Evolutionary conservation across 2,329 filamentous ascomycete species (phyloP).

Genomic region (Aspergillus transmontanensis): DNA sequence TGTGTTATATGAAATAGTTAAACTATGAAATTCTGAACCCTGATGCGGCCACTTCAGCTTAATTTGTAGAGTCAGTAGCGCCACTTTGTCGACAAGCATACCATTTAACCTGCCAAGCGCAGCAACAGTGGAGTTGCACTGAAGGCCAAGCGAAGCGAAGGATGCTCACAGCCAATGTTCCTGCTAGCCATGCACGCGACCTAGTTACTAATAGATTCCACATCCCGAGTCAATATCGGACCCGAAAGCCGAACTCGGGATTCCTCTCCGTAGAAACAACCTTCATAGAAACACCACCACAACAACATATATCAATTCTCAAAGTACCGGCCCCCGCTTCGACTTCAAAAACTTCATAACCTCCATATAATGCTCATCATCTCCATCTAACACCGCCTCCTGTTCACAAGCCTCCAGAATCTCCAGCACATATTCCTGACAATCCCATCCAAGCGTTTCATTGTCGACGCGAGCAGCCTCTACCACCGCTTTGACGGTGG

Average conservation of each 20-base stretch:
- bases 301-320: not conserved
- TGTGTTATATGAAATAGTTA: no score
- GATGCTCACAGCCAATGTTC: no score
- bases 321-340: constrained; percentile 16
- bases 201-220: not conserved
- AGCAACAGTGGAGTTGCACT: no score
- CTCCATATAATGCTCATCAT: constrained; percentile 21
- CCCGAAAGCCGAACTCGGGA: not conserved
- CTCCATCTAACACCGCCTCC: constrained; percentile 20
- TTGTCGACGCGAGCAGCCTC: constrained; percentile 21
- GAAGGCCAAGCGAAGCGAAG: no score
- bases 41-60: no score
- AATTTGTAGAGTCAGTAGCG: no score
- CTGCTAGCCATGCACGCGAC: not conserved
- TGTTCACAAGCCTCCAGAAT: constrained; percentile 20
- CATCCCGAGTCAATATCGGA: not conserved
- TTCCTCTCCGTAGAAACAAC: not conserved
- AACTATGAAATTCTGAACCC: no score
- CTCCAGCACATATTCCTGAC: constrained; percentile 28
- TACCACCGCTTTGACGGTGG: constrained; percentile 14
- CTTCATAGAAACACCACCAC: not conserved
- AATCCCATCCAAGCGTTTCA: constrained; percentile 26
- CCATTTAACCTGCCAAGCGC: no score
- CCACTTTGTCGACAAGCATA: no score
- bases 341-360: constrained; percentile 16